These are phyloP conservation scores for Mayamaea pseudoterrestris DNA, from an alignment of 108 stramenopile species.

Conservation along the genomic window DNA sequence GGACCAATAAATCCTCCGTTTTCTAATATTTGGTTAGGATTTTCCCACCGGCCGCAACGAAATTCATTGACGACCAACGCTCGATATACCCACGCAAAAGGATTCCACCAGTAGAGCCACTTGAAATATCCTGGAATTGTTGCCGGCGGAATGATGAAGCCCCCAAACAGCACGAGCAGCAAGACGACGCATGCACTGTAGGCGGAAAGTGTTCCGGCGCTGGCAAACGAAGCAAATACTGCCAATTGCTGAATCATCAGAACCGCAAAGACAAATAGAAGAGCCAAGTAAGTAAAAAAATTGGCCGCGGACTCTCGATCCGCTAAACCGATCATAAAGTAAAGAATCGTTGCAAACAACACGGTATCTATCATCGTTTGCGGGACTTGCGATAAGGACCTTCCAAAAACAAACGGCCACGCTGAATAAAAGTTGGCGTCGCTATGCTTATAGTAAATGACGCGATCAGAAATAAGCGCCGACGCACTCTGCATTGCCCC, in stretches of 20 bases:
- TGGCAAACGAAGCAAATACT: constrained; percentile 33
- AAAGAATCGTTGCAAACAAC: constrained; percentile 54
- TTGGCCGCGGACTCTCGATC: constrained; percentile 12
- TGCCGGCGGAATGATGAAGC: constrained; percentile 50
- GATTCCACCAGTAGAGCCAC: constrained; percentile 51
- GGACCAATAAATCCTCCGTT: constrained; percentile 29
- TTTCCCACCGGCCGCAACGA: constrained; percentile 14
- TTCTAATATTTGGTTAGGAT: constrained; percentile 27
- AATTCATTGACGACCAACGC: constrained; percentile 45
- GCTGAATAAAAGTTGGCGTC: constrained; percentile 74
- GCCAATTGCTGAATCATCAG: constrained; percentile 33
- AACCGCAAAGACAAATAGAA: constrained; percentile 29
- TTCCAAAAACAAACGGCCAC: constrained; percentile 43
- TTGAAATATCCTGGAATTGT: constrained; percentile 43
- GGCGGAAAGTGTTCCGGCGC: constrained; percentile 20
- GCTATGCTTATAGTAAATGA: constrained; percentile 80
- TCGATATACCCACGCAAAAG: constrained; percentile 58
- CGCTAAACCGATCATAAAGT: constrained; percentile 54
- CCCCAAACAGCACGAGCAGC: constrained; percentile 45
- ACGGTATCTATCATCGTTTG: constrained; percentile 38
- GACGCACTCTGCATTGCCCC: constrained; percentile 65
- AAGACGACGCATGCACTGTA: constrained; percentile 37
- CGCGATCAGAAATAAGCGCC: constrained; percentile 48
- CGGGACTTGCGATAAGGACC: constrained; percentile 42
- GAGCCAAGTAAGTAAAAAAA: constrained; percentile 25